These are phyloP conservation scores for Tremella mesenterica DNA, from an alignment of 768 basidiomycete species.

Conservation along the genomic window DNA sequence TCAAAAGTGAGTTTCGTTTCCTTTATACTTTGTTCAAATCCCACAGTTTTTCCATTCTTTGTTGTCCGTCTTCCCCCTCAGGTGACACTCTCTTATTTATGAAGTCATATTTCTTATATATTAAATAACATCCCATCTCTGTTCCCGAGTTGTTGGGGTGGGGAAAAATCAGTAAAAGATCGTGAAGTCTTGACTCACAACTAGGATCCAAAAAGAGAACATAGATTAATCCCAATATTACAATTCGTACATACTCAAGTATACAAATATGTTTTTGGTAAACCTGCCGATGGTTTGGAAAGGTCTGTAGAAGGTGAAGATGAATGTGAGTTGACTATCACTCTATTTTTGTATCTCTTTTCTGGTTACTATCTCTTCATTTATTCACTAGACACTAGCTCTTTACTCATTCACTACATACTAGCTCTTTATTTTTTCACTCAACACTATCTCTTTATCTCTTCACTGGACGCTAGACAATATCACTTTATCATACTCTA, in stretches of 20 bases:
- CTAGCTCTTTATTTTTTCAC: neutral
- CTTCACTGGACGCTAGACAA: neutral
- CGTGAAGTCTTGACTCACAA: too few species aligned
- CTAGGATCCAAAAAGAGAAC: constrained; percentile 90
- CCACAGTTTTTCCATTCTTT: neutral
- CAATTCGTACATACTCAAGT: constrained; percentile 93
- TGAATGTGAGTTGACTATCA: constrained; percentile 59
- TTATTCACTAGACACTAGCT: too few species aligned
- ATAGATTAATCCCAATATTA: constrained; percentile 77
- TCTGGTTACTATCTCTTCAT: neutral
- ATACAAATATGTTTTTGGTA: constrained; percentile 89
- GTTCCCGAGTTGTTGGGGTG: too few species aligned
- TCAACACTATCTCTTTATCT: neutral
- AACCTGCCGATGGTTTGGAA: constrained; percentile 87
- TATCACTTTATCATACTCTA: neutral
- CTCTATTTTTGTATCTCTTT: neutral
- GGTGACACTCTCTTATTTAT: too few species aligned
- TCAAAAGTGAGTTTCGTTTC: constrained; percentile 29
- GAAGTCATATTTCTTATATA: too few species aligned
- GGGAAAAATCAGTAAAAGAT: too few species aligned
- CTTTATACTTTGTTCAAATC: neutral
- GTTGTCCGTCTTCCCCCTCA: too few species aligned
- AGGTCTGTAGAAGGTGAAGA: constrained; percentile 93
- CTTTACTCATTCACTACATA: too few species aligned
- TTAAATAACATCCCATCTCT: too few species aligned